Base-by-base conservation (phyloP, 31 red algal genomes). In the Bonnemaisonia californica region DNA sequence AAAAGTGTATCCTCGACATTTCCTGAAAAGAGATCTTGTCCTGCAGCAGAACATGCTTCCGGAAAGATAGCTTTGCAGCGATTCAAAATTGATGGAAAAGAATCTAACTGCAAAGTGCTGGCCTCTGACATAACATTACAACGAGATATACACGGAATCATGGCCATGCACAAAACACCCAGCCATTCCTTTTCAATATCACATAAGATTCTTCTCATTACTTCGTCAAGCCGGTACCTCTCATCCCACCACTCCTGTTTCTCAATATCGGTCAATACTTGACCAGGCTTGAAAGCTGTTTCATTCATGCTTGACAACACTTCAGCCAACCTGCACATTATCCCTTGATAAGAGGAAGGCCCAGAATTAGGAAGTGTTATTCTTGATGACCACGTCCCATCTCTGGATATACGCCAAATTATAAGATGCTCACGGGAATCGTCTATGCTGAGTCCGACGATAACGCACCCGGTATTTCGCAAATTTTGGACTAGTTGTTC, bases 111-210 rank as follows among this genome's bases (percentile, higher is more conserved):
- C 11, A 59, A 27, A 5, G 77, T 31, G 8, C 2, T 35, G 32
- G 11, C 2, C 3, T 3, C 35, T 41, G 36, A 40, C 21, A 36
- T 64, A 41, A 64, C 19, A 35, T 37, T 39, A 2, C 33, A 24
- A 54, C 54, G 32, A 47, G 74, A 77, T 37, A 54, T 71, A 23
- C 41, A 71, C 27, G 69, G 36, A 16, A 89, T 8, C 56, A 80
- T 34, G 1, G 71, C 35, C 24, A 22, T 35, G 13, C 66, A 42
- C 56, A 37, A 36, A 5, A 42, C 54, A 1, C 87, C 78, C 22
- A 90, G 63, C 87, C 87, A 90, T 26, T 78, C 54, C 1, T 30
- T 61, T 58, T 90, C 87, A 57, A 90, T 76, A 58, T 90, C 87
- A 11, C 22, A 12, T 18, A 82, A 23, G 58, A 90, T 64, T 29